These are phyloP conservation scores for Physaria fendleri DNA, from an alignment of 345 rosid species.

Conservation along the genomic window DNA sequence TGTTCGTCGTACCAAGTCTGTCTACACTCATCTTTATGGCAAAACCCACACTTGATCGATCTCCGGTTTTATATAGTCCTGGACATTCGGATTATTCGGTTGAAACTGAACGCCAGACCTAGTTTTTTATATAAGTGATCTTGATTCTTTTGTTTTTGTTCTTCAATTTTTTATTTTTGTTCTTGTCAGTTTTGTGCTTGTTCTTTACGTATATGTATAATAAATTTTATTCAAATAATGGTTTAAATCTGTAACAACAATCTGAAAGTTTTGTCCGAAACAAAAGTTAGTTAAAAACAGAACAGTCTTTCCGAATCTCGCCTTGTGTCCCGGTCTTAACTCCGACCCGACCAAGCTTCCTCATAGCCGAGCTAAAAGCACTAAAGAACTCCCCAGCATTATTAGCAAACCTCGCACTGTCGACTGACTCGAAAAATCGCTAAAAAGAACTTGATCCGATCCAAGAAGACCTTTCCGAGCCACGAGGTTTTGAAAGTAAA, in stretches of 20 bases:
- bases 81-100: too few relatives aligned
- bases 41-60: constrained; percentile 34
- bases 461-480: constrained; percentile 61
- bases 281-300: constrained; percentile 46
- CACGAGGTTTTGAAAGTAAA: constrained; percentile 63
- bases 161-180: too few relatives aligned
- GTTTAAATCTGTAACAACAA: not conserved
- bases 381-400: constrained; percentile 41
- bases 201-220: constrained; percentile 11
- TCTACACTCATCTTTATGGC: constrained; percentile 81
- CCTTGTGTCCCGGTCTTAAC: constrained; percentile 57
- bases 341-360: constrained; percentile 75
- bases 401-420: constrained; percentile 59
- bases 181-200: constrained; percentile 10
- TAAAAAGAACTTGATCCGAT: constrained; percentile 60
- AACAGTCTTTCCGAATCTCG: constrained; percentile 59
- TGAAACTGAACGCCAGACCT: too few relatives aligned
- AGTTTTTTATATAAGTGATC: too few relatives aligned
- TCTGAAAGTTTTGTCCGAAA: not conserved
- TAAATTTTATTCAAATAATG: not conserved
- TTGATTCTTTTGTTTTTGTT: too few relatives aligned
- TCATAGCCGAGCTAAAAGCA: constrained; percentile 63
- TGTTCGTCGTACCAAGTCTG: constrained; percentile 77
- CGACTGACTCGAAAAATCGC: constrained; percentile 38
- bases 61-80: not conserved